Conservation (phyloP, 148 eudicot species). For the Limonium bicolor region DNA sequence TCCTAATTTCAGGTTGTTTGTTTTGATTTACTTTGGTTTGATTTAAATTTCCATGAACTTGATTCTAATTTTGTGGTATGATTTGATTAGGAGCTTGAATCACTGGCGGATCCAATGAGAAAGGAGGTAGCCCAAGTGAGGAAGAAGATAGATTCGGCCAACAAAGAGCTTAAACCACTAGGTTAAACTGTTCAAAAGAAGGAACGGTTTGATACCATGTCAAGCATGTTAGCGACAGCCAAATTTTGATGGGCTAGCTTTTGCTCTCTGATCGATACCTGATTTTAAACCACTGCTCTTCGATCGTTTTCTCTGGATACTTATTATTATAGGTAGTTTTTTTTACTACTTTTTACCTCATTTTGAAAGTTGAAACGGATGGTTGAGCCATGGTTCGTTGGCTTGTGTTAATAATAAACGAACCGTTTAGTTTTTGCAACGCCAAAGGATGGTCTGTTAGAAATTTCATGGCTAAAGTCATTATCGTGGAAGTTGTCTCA, state of each 20-base stretch:
- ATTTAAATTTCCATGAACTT: neutral
- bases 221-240: neutral
- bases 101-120: conserved; percentile 6
- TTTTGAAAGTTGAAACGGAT: too few relatives aligned
- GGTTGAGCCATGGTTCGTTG: too few relatives aligned
- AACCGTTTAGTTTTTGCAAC: too few relatives aligned
- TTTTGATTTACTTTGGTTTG: neutral
- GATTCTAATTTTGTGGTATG: neutral
- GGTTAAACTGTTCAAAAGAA: conserved; percentile 7
- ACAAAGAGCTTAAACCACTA: conserved; percentile 5
- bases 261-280: neutral
- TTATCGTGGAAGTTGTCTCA: too few relatives aligned
- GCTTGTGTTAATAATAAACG: too few relatives aligned
- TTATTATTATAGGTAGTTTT: too few relatives aligned
- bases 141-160: conserved; percentile 6
- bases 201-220: conserved; percentile 8
- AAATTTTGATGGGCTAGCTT: neutral
- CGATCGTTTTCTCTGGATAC: too few relatives aligned
- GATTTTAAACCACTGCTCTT: too few relatives aligned
- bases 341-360: too few relatives aligned
- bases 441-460: too few relatives aligned
- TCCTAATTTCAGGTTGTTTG: too few relatives aligned
- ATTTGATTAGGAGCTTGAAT: conserved; percentile 3
- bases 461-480: too few relatives aligned
- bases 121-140: conserved; percentile 5